Evolutionary conservation across 2,329 filamentous ascomycete species (phyloP), one percentile per base, ranked within the genome.

Genomic region (Trichoderma sp.): DNA sequence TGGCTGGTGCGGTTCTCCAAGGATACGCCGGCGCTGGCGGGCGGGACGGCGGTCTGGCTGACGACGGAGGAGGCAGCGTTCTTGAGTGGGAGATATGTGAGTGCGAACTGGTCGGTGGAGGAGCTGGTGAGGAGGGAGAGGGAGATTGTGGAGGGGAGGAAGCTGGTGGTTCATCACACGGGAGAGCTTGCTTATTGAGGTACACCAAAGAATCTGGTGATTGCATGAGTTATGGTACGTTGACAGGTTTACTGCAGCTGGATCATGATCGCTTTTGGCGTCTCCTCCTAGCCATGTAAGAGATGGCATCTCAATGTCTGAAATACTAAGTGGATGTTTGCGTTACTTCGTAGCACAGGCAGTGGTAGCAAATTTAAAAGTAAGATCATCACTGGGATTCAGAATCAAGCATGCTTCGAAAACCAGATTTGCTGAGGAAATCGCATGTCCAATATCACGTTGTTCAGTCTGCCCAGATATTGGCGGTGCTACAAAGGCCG

Each of bases 61-160:
- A 51, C 54, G 24, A 63, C 60, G 5, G 48, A 63, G 26, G 50
- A 54, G 21, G 63, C 63, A 9, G 30, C 28, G 5, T 60, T 65
- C 17, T 41, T 65, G 55, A 51, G 54, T 21, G 55, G 63, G 19
- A 21, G 63, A 28, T 51, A 51, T 15, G 24, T 52, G 1, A 61
- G 34, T n/a, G 63, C 56, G 2, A 61, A 65, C 14, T 65, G 63
- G 63, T 59, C 45, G 26, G 63, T 65, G 17, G 63, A 65, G n/a
- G 63, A 65, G 55, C 55, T 65, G 19, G 26, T 34, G 26, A 30
- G 45, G 14, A 52, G 61, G n/a, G 19, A 34, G 21, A 15, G 24
- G 6, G 62, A 64, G 62, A 58, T 64, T 58, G 17, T 34, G n/a
- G 45, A 43, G 1, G 62, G 21, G 17, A 48, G 39, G 10, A 58